A percentile compares a stretch with the other conserved stretches of the same genome.
phyloP scores from a whole-genome alignment of 2,329 filamentous ascomycete genomes.

The Aspergillus sp. region DNA sequence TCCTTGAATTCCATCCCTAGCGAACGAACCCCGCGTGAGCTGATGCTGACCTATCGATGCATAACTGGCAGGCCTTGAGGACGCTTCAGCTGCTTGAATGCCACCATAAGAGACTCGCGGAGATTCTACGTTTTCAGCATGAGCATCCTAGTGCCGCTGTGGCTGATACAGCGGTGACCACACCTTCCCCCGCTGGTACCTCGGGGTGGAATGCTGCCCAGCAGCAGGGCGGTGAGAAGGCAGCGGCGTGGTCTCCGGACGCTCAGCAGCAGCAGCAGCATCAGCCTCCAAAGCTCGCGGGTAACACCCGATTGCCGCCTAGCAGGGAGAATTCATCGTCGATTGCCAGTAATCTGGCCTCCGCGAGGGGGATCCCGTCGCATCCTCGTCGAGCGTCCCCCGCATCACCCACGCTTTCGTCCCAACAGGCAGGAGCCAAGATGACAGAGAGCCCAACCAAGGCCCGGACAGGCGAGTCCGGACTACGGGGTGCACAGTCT shows the following conservation, averaged over 20 bases:
- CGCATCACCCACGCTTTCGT: conserved; percentile 63
- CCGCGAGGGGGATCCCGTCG: conserved; percentile 66
- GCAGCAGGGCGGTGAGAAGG: conserved; percentile 9
- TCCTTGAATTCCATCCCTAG: background rate
- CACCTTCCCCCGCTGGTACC: conserved; percentile 3
- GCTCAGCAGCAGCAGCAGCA: conserved; percentile 12
- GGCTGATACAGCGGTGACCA: conserved; percentile 4
- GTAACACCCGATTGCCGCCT: conserved; percentile 36
- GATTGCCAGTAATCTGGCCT: conserved; percentile 80
- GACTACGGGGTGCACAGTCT: conserved; percentile 14
- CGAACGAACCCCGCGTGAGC: background rate
- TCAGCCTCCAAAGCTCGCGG: conserved; percentile 29
- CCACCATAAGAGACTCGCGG: conserved; percentile 76
- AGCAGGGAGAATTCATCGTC: conserved; percentile 64
- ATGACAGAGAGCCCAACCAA: conserved; percentile 50
- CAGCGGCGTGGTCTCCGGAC: conserved; percentile 22
- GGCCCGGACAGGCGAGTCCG: conserved; percentile 23
- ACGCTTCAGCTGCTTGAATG: conserved; percentile 78
- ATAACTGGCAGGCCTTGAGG: conserved; percentile 62
- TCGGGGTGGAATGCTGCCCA: conserved; percentile 9
- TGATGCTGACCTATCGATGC: background rate
- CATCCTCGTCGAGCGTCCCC: conserved; percentile 53
- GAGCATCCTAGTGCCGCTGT: conserved; percentile 34
- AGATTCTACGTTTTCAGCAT: conserved; percentile 65
- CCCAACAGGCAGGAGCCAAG: conserved; percentile 63